A percentile compares a stretch with the other conserved stretches of the same genome.
Conservation (phyloP, 2,329 filamentous ascomycete species). For the Xylaria sp. region DNA sequence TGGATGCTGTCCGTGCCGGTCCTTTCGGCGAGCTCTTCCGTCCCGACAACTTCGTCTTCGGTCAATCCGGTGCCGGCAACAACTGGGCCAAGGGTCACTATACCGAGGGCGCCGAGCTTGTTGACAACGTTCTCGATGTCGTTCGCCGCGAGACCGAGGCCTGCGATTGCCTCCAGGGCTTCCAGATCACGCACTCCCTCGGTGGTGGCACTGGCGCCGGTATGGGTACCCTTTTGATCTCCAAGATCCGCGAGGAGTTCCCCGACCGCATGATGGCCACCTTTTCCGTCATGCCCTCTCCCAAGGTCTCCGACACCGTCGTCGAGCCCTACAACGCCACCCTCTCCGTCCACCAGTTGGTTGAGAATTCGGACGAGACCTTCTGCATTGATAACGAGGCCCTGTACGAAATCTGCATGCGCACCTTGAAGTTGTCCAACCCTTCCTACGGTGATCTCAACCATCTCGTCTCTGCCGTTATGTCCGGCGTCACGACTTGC, state of each 20-base stretch:
- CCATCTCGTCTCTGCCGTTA: conserved; percentile 98
- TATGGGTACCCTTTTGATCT: conserved; percentile 99
- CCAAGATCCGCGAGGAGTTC: conserved; percentile 99
- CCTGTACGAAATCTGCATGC: conserved; percentile 99
- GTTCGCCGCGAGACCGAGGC: conserved; percentile 98
- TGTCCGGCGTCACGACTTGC: conserved; percentile 98
- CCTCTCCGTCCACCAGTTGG: conserved; percentile 96
- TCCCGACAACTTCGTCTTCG: conserved; percentile 99
- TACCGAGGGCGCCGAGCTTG: conserved; percentile 98
- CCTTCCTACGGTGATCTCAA: conserved; percentile 99
- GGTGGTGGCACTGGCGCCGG: conserved; percentile 99
- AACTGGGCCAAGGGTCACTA: conserved; percentile 99
- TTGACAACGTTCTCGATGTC: conserved; percentile 96
- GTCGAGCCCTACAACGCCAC: conserved; percentile 99
- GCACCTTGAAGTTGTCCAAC: conserved; percentile 97
- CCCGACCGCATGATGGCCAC: conserved; percentile 99
- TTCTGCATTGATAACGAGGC: conserved; percentile 99
- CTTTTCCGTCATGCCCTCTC: conserved; percentile 97
- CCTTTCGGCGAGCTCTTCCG: conserved; percentile 99
- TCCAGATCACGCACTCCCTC: conserved; percentile 99
- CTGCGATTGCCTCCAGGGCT: conserved; percentile 99
- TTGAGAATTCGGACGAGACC: conserved; percentile 99
- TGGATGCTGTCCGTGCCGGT: conserved; percentile 97
- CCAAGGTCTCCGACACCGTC: conserved; percentile 99
- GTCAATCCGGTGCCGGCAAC: conserved; percentile 99